Base-by-base conservation (phyloP, 1,284 basidiomycete genomes). In the Papiliotrema nemorosa region DNA sequence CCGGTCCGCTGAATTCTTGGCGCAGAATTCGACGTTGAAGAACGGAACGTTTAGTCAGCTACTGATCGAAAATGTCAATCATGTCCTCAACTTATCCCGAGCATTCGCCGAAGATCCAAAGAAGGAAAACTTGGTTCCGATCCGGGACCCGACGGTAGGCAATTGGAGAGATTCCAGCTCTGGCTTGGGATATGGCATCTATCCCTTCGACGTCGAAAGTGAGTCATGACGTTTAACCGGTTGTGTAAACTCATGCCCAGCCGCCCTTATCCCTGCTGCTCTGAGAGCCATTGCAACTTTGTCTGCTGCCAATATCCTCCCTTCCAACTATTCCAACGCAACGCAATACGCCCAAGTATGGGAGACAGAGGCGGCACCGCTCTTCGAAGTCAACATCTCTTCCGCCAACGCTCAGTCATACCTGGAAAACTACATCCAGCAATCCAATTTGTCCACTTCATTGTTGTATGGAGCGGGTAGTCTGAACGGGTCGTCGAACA, bases 101-200 rank as follows among this genome's bases (percentile, higher is more conserved):
- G 69, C 77, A 2, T 78, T 78, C 55, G 68, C 69, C 1, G 56
- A 59, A 13, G 58, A 66, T 21, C 68, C 74, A 0, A 58, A 47
- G 24, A 69, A 70, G 47, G 52, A 70, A 25, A 72, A 77, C 39
- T 64, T 74, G 27, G 69, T 78, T 24, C 58, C 67, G 22, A 68
- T 72, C 5, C 69, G 75, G 1, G 55, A 73, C 34, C 61, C 64
- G 5, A 44, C 53, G 3, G 72, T 77, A 1, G 80, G 80, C 0
- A 77, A 80, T 57, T 81, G 80, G 80, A 64, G 80, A 38, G 80
- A 81, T 59, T 78, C 77, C 24, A 76, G 76, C 50, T 59, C 75
- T 40, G 79, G 80, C 0, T 63, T 79, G 1, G 80, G 79, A 7
- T 78, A 73, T 57, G 79, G 79, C 3, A 66, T 66, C 31, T 77